These are phyloP conservation scores for Lolium perenne DNA, from an alignment of 176 grass and related monocot species.

Conservation along the genomic window DNA sequence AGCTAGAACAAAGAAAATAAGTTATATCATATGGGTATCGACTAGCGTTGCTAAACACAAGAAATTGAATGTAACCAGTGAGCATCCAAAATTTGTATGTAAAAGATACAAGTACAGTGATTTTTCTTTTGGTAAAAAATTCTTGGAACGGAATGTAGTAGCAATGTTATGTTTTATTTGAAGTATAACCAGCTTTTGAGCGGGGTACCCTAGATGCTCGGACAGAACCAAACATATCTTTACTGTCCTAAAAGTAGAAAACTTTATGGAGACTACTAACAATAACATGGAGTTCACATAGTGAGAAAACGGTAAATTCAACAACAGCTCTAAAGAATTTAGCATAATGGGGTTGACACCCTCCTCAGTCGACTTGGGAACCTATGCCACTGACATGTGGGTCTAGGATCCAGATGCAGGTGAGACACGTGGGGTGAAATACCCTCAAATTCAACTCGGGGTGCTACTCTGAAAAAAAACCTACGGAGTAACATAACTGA, in stretches of 20 bases:
- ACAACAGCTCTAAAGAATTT: neutral
- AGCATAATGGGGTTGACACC: neutral
- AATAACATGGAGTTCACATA: neutral
- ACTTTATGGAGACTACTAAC: neutral
- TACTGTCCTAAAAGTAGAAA: neutral
- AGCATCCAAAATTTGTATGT: neutral
- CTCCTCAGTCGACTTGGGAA: neutral
- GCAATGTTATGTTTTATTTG: neutral
- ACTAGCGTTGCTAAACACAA: neutral
- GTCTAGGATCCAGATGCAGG: neutral
- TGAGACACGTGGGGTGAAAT: neutral
- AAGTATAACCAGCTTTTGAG: neutral
- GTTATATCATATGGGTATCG: neutral
- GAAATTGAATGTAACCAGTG: neutral
- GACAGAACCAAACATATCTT: neutral
- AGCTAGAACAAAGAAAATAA: neutral
- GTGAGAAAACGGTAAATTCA: neutral
- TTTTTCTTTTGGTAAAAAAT: slow-evolving; percentile 20
- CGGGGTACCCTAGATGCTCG: neutral
- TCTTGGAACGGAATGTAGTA: neutral
- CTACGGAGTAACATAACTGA: neutral
- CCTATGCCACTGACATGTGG: too few species aligned
- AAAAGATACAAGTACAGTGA: neutral
- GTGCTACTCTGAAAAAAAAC: neutral
- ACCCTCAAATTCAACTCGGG: neutral